Evolutionary conservation across 2,329 filamentous ascomycete genomes (phyloP), one percentile per base, ranked within the genome.

Genomic region (Mycogone perniciosa): DNA sequence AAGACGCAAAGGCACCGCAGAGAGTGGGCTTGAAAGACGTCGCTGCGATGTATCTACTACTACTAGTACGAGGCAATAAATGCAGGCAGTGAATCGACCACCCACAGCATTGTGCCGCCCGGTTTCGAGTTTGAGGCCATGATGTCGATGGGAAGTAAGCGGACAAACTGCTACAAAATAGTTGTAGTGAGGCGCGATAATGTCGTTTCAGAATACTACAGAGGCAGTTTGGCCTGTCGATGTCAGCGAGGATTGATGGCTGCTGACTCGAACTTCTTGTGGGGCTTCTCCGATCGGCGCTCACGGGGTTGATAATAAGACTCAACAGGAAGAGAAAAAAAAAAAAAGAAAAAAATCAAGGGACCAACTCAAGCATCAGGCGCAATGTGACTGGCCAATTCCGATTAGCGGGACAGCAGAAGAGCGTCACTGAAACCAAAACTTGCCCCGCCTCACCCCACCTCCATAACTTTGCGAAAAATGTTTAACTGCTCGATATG

Each of bases 11-110:
- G n/a, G 27, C 29, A 6, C 8, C 26, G 9, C 13, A 27, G 13
- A 29, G 31, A 26, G 10, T 31, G 27, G 8, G 26, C 31, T 33
- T 8, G 27, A 8, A 13, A 34, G 20, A n/a, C 20, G 29, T 7
- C 20, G 29, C 33, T 13, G 29, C 7, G 33, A 29, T 26, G 13
- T 13, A 45, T 27, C 4, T 7, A 42, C 30, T 44, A 44, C 40
- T 46, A 53, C 41, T 55, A 64, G 44, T 66, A 76, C 73, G 20
- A 3, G 20, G 20, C 20, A 20, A 20, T 20, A 20, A 20, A 20
- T 20, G 20, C 20, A 20, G 20, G 3, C 72, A 48, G 74, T 77
- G 58, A 80, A 79, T 53, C 75, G 69, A 55, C 76, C 75, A 56
- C 73, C 76, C 70, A 64, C 26, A 69, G 63, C 64, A 69, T 68